Base-by-base conservation (phyloP, 2,329 filamentous ascomycete genomes). In the Claviceps fusiformis region DNA sequence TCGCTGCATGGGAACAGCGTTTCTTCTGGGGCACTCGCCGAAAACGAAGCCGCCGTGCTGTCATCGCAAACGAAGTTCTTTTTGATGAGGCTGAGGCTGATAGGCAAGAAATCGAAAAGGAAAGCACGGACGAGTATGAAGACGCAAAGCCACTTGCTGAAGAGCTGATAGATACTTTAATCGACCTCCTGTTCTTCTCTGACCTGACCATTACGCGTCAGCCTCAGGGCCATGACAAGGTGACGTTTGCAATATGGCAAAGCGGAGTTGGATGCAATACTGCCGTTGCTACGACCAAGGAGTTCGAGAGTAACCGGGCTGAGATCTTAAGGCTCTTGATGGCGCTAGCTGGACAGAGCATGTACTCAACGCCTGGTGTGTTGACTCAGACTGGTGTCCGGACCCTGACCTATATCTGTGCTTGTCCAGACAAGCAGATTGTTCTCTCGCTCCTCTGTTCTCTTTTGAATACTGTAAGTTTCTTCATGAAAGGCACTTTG, bases 211-310 rank as follows among this genome's bases (percentile, higher is more conserved):
- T 96, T 17, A 88, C 92, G 10, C 81, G 77, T 56, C 80, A 87
- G 46, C 77, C 82, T 15, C 78, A 83, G 55, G 81, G 82, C 54
- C 89, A 86, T 65, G 79, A 80, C 59, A 95, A 93, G 68, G 87
- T 96, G 55, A 87, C 86, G 8, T 95, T 93, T 70, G 86, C 89
- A 54, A 97, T 98, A 67, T 98, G 93, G 93, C 90, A 96, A 72
- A 97, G 89, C 65, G 93, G 93, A 50, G 92, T 98, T 35, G 93
- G 93, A 15, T 97, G 92, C 74, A 95, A 95, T 68, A 88, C 87
- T 17, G 82, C 90, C 5, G 83, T 95, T 62, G 85, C 85, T 10
- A 92, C 90, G 3, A 96, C 85, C 53, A 95, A 89, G 68, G 91
- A 97, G 63, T 86, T 89, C 56, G 93, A 98, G 72, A 95, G 80